Evolutionary conservation across 805 yeast species (phyloP).

Genomic region (Spathaspora arborariae): DNA sequence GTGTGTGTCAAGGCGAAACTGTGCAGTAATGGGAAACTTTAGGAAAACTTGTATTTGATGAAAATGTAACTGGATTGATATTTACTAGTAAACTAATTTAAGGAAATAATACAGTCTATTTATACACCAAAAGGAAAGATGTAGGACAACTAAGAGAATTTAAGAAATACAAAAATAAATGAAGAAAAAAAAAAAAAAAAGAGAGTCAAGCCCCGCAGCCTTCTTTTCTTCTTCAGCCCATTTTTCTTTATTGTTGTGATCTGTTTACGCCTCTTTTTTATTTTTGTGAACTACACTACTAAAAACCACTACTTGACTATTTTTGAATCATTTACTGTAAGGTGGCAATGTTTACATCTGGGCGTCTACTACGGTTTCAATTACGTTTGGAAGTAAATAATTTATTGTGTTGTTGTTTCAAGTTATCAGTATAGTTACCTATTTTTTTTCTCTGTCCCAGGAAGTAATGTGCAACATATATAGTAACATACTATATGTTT

Average conservation of each 20-base stretch:
- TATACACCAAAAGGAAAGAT: not conserved
- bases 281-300: not conserved
- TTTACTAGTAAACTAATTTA: not conserved
- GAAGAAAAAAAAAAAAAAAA: not conserved
- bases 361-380: not conserved
- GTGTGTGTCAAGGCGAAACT: not conserved
- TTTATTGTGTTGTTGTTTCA: not conserved
- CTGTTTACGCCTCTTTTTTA: not conserved
- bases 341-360: not conserved
- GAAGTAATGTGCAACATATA: too few relatives aligned
- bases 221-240: not conserved
- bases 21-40: not conserved
- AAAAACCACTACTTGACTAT: not conserved
- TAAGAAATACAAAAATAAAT: not conserved
- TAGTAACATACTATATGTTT: too few relatives aligned
- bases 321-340: not conserved
- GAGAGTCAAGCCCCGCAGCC: constrained; percentile 1
- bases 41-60: not conserved
- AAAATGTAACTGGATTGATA: not conserved
- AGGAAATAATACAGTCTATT: not conserved
- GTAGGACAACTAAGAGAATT: too few relatives aligned
- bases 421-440: not conserved
- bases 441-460: too few relatives aligned
- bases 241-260: not conserved
- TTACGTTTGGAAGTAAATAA: not conserved